Evolutionary conservation across 331 rosid genomes (phyloP).

Genomic region (Cucumis variabilis): DNA sequence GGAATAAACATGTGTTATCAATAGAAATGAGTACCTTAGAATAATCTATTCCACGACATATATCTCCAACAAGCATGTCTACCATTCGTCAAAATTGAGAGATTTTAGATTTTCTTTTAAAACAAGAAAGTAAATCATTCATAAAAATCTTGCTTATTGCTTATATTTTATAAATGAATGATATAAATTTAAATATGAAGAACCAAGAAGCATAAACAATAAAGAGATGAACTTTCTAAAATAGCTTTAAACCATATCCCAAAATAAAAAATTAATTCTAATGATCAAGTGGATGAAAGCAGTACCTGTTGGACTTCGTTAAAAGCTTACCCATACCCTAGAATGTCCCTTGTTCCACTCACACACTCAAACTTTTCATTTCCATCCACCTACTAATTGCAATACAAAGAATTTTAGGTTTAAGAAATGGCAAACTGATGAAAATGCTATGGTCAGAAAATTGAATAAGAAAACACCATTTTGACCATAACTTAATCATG

Average conservation of each 20-base stretch:
- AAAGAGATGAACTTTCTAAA: not conserved
- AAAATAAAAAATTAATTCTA: constrained; percentile 6
- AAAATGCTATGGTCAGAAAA: not conserved
- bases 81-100: constrained; percentile 85
- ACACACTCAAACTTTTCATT: constrained; percentile 90
- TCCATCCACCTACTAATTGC: constrained; percentile 78
- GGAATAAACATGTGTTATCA: constrained; percentile 1
- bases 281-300: constrained; percentile 26
- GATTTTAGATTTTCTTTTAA: constrained; percentile 31
- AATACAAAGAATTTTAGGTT: constrained; percentile 14
- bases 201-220: not conserved
- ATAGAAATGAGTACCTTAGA: constrained; percentile 61
- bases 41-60: constrained; percentile 90
- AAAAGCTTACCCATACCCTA: constrained; percentile 97
- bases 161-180: not conserved
- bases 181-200: not conserved
- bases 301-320: constrained; percentile 82
- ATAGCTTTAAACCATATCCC: not conserved
- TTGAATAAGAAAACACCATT: constrained; percentile 26
- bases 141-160: not conserved
- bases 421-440: not conserved
- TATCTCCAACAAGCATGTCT: constrained; percentile 99
- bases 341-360: constrained; percentile 98
- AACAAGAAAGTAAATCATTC: constrained; percentile 30
- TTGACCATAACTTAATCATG: constrained; percentile 79